Percentiles rank a stretch among this genome's conserved stretches.
Conservation (phyloP, 495 filamentous ascomycete genomes). For the Penicillium angulare region DNA sequence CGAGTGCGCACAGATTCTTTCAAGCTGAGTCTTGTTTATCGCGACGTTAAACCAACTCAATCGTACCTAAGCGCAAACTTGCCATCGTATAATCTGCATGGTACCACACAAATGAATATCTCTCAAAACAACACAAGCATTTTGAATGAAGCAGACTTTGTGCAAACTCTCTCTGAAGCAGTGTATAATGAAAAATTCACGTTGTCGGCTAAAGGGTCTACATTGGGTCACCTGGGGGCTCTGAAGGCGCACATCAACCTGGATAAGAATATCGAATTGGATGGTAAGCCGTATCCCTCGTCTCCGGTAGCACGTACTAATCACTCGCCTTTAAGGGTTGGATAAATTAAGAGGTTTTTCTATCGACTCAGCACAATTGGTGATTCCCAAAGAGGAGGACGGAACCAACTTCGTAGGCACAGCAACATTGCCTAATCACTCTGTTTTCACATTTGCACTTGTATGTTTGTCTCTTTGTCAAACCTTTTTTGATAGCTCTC, state of each 20-base stretch:
- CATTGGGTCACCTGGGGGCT: conserved; percentile 34
- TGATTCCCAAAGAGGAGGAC: conserved; percentile 35
- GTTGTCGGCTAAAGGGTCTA: conserved; percentile 34
- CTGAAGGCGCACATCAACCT: conserved; percentile 34
- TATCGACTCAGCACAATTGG: conserved; percentile 38
- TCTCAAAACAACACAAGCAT: conserved; percentile 35
- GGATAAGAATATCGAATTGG: conserved; percentile 38
- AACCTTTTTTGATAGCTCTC: background rate
- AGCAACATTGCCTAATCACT: conserved; percentile 45
- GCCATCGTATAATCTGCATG: conserved; percentile 31
- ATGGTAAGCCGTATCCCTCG: conserved; percentile 10
- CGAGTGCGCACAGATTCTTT: conserved; percentile 32
- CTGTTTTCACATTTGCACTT: conserved; percentile 44
- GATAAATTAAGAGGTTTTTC: conserved; percentile 43
- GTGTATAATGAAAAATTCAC: conserved; percentile 34
- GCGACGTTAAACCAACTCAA: conserved; percentile 25
- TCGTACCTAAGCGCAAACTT: conserved; percentile 35
- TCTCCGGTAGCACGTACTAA: too few relatives aligned
- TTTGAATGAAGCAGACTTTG: conserved; percentile 33
- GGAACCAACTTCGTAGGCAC: conserved; percentile 31
- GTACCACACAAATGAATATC: conserved; percentile 34
- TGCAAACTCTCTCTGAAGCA: conserved; percentile 34
- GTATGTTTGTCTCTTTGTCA: conserved; percentile 16
- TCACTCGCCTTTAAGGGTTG: conserved; percentile 23
- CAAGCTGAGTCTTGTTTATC: conserved; percentile 37